A percentile compares a stretch with the other conserved stretches of the same genome.
phyloP scores from a whole-genome alignment of 805 yeast species.

The Schwanniomyces vanrijiae region DNA sequence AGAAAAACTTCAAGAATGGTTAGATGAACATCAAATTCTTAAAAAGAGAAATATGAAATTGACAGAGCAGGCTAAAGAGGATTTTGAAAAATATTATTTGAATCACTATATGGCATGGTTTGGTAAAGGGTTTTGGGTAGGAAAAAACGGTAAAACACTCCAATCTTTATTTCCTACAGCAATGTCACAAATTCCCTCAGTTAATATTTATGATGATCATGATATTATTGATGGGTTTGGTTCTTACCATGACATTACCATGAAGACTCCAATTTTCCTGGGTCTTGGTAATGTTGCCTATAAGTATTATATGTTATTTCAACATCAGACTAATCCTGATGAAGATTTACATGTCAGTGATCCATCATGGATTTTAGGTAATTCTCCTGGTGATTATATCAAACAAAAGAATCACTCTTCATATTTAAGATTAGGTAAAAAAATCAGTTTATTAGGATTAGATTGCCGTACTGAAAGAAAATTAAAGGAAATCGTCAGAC shows the following conservation, averaged over 20 bases:
- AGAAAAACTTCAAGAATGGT: slow-evolving; percentile 61
- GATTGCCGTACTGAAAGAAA: slow-evolving; percentile 94
- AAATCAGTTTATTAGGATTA: slow-evolving; percentile 70
- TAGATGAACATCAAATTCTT: slow-evolving; percentile 48
- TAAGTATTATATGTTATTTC: slow-evolving; percentile 87
- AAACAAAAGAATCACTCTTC: slow-evolving; percentile 64
- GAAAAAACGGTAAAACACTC: slow-evolving; percentile 60
- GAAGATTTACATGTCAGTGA: slow-evolving; percentile 38
- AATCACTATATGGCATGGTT: slow-evolving; percentile 83
- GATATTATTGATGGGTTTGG: slow-evolving; percentile 97
- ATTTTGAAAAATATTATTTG: slow-evolving; percentile 67
- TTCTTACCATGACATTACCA: slow-evolving; percentile 74
- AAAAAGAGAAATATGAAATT: slow-evolving; percentile 41
- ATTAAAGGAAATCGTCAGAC: slow-evolving; percentile 53
- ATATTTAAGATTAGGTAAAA: slow-evolving; percentile 72
- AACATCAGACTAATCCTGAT: slow-evolving; percentile 68
- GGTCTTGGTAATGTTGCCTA: slow-evolving; percentile 79
- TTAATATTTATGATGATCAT: slow-evolving; percentile 91
- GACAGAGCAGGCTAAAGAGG: slow-evolving; percentile 47
- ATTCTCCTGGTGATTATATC: slow-evolving; percentile 65
- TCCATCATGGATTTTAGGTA: slow-evolving; percentile 65
- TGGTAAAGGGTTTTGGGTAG: slow-evolving; percentile 85
- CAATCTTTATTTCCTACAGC: slow-evolving; percentile 74
- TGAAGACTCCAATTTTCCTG: slow-evolving; percentile 65
- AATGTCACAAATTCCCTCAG: slow-evolving; percentile 77